Evolutionary conservation across 2,329 filamentous ascomycete genomes (phyloP), one percentile per base, ranked within the genome.

Genomic region (Apiospora rasikravindrae): DNA sequence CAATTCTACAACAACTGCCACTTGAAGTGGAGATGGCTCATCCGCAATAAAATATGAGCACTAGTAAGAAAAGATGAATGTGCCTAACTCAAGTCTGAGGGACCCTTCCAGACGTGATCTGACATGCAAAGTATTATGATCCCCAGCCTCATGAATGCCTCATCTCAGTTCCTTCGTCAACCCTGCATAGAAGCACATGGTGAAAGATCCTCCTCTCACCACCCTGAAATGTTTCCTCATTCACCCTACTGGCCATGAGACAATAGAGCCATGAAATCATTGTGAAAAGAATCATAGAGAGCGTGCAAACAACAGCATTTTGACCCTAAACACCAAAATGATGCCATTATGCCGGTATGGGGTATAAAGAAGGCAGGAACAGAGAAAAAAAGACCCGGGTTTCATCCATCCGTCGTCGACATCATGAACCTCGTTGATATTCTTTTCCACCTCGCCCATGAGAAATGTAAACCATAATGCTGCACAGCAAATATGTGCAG

Each of bases 341-440:
- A 64, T 64, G 57, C 57, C 57, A 64, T 64, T 64, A 40, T 64
- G 57, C 33, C 57, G 57, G 57, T 64, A 64, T 64, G 57, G 57
- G 57, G 57, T 64, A 64, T 64, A 64, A 64, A 64, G 57, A 64
- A 64, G 33, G 57, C 57, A 64, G n/a, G 19, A 64, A 24, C 19
- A 64, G 57, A 61, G 53, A 64, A 64, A 40, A 37, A 40, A 64
- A 19, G 10, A 64, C 22, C 10, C 57, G 57, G 40, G 57, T n/a
- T 64, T 64, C 57, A 29, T 49, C 45, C 45, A 49, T 64, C 33
- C 57, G 40, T 64, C 57, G 22, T 64, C 22, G 57, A 64, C 33
- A n/a, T 64, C 57, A n/a, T 64, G 57, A 64, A 64, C 57, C 33
- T 64, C 57, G 33, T 64, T 33, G 19, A 49, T 40, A 22, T 33